Evolutionary conservation across 2,329 filamentous ascomycete genomes (phyloP).

Genomic region (Zymoseptoria passerinii): DNA sequence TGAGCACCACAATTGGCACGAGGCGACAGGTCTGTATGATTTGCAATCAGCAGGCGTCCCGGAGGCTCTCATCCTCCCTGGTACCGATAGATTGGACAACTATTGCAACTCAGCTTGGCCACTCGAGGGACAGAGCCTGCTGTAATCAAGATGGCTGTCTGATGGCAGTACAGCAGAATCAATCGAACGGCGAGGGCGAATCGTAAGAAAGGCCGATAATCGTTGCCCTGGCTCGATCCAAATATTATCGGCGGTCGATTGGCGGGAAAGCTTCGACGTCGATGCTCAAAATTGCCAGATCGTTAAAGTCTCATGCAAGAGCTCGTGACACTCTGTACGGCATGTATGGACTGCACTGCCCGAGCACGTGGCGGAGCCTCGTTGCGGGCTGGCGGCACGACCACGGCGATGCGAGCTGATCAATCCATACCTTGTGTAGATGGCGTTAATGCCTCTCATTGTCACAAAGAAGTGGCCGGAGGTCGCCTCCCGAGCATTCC

Average conservation of each 20-base stretch:
- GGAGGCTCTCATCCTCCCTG: background rate
- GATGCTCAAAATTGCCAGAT: background rate
- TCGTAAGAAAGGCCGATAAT: background rate
- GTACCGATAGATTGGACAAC: background rate
- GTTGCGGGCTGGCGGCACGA: background rate
- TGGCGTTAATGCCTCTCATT: background rate
- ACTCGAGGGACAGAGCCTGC: background rate
- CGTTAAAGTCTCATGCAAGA: background rate
- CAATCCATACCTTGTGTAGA: background rate
- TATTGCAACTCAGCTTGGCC: background rate
- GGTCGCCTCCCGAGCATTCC: background rate
- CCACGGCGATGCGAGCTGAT: background rate
- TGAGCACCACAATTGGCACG: background rate
- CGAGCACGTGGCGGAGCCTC: background rate
- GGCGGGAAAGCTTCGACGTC: background rate
- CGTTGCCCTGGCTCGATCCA: background rate
- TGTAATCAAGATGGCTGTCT: background rate
- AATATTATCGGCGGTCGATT: background rate
- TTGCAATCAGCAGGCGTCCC: background rate
- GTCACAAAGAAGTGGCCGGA: background rate
- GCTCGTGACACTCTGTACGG: background rate
- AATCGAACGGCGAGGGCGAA: background rate
- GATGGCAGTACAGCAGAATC: background rate
- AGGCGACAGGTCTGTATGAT: background rate
- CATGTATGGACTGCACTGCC: background rate